Conservation (phyloP, 306 rosid species). For the Inga oerstediana region DNA sequence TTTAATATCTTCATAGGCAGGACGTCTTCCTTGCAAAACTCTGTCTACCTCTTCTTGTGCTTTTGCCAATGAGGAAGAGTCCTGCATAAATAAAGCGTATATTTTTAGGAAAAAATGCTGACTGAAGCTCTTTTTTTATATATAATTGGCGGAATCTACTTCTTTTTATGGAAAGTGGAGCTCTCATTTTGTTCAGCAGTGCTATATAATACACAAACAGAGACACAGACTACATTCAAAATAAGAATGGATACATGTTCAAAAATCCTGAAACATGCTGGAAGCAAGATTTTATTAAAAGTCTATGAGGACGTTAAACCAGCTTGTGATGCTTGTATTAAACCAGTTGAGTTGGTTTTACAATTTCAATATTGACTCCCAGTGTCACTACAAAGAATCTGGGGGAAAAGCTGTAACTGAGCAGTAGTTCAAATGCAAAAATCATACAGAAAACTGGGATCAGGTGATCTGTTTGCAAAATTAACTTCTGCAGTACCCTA, state of each 20-base stretch:
- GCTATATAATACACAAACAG: background rate
- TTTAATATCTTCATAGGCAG: conserved; percentile 81
- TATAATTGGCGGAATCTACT: background rate
- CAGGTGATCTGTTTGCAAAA: conserved; percentile 4
- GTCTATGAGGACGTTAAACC: conserved; percentile 18
- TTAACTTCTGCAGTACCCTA: background rate
- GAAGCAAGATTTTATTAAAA: conserved; percentile 4
- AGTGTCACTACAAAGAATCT: conserved; percentile 13
- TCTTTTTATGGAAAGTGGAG: conserved; percentile 3
- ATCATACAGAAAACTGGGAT: conserved; percentile 15
- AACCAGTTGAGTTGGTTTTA: conserved; percentile 12
- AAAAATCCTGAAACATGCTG: conserved; percentile 16
- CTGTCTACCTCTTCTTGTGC: conserved; percentile 87
- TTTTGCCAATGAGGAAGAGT: conserved; percentile 60
- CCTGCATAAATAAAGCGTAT: conserved; percentile 45
- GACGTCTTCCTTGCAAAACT: conserved; percentile 77
- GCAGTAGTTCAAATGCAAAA: conserved; percentile 19
- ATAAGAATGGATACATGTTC: conserved; percentile 27
- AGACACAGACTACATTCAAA: background rate
- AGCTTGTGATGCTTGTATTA: conserved; percentile 12
- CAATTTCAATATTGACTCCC: conserved; percentile 18
- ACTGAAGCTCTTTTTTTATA: background rate
- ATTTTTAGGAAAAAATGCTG: background rate
- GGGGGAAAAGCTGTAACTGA: background rate
- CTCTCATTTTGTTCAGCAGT: conserved; percentile 4